Base-by-base conservation (phyloP, 495 filamentous ascomycete species). In the Aspergillus panamensis region DNA sequence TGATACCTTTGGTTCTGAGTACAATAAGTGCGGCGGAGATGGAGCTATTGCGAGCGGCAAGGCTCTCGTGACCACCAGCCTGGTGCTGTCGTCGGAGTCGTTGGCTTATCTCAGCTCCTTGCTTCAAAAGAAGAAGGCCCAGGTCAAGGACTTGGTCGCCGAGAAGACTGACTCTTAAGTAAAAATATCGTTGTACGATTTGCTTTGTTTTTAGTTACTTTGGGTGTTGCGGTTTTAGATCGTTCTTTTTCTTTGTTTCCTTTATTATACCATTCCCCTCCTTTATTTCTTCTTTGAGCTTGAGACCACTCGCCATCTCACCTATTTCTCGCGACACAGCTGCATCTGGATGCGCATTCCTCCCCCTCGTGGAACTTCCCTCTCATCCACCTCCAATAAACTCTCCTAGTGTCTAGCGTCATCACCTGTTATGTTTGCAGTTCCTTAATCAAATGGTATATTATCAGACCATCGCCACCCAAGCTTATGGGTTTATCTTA, bases 11-110 rank as follows among this genome's bases (percentile, higher is more conserved):
- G 76, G 80, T 43, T 76, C 83, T 50, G 87, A 96, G 72, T 87
- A 86, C 70, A 87, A 87, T 74, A 92, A 90, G 74, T 85, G 84
- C 39, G 84, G 83, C 12, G 87, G 85, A 3, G 80, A 88, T 43
- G 86, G 88, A 39, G 53, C 88, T 42, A 72, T 89, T 25, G 83
- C 85, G 12, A 82, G 78, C 39, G 82, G 84, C 61, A 92, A 90
- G 80, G 91, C 92, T 3, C 69, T 87, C 13, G 73, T 96, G 61
- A 85, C 84, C 45, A 90, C 90, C 14, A 80, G 86, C 12, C 71
- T 96, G 53, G 78, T 90, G 33, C 75, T 97, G 53, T 84, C 83
- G 25, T 77, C 77, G 51, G 89, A 93, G 70, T 80, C 82, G 19
- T 72, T 90, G 58, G 71, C 71, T 25, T 85, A 77, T 76, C 42